Conservation (phyloP, 1,284 basidiomycete species). For the Leccinum fuscescens region DNA sequence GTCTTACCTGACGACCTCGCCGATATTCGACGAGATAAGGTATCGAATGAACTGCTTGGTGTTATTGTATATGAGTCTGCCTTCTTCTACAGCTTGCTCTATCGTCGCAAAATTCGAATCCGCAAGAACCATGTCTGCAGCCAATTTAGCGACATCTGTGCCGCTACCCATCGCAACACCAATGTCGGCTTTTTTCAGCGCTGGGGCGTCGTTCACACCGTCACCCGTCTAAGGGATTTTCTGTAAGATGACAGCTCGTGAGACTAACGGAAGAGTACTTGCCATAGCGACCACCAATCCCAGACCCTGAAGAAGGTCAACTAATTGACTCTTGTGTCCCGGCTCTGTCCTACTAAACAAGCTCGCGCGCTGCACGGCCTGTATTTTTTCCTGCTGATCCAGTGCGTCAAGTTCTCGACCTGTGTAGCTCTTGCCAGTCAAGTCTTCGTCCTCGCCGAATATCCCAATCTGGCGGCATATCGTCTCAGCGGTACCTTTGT, state of each 20-base stretch:
- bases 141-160: constrained; percentile 97
- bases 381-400: constrained; percentile 75
- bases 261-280: constrained; percentile 27
- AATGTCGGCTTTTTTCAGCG: constrained; percentile 95
- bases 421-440: constrained; percentile 91
- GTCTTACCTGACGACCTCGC: constrained; percentile 85
- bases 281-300: constrained; percentile 98
- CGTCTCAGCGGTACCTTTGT: constrained; percentile 96
- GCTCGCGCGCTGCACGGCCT: constrained; percentile 82
- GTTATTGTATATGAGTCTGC: constrained; percentile 97
- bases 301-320: constrained; percentile 91
- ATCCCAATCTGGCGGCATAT: constrained; percentile 97
- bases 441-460: constrained; percentile 79
- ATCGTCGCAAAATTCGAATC: constrained; percentile 92
- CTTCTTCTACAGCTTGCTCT: constrained; percentile 94
- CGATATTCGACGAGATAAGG: constrained; percentile 96
- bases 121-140: constrained; percentile 94
- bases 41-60: constrained; percentile 98
- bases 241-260: constrained; percentile 8
- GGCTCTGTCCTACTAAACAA: constrained; percentile 95
- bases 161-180: constrained; percentile 99
- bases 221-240: constrained; percentile 71
- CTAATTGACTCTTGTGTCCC: constrained; percentile 91
- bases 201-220: constrained; percentile 96
- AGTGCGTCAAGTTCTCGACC: constrained; percentile 90